Evolutionary conservation across 164 flowering plant species (phyloP).

Genomic region (Warburgia ugandensis): DNA sequence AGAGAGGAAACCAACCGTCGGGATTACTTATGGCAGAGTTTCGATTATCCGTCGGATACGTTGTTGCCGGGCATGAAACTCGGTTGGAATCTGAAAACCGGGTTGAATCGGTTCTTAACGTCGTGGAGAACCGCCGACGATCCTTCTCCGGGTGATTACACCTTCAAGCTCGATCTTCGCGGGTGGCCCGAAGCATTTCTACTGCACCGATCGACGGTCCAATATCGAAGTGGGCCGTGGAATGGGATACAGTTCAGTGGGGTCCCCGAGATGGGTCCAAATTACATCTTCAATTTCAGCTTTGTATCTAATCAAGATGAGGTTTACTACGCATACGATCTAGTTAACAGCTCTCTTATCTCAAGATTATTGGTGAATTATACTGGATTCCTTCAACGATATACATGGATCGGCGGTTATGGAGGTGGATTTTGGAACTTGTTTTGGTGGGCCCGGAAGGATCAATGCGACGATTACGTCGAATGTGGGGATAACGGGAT

Average conservation of each 20-base stretch:
- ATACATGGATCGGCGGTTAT: constrained; percentile 17
- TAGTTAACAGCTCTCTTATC: background rate
- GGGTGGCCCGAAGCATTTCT: background rate
- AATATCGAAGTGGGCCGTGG: constrained; percentile 8
- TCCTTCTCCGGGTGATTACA: constrained; percentile 23
- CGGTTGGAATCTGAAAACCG: constrained; percentile 28
- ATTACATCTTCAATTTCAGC: background rate
- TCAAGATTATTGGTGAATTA: constrained; percentile 7
- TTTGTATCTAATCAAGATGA: background rate
- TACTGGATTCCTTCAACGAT: constrained; percentile 3
- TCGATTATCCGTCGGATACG: constrained; percentile 36
- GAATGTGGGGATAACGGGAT: constrained; percentile 29
- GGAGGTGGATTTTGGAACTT: constrained; percentile 9
- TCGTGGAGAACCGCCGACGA: constrained; percentile 39
- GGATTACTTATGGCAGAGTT: too few relatives aligned
- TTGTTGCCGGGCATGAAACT: constrained; percentile 37
- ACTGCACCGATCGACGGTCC: background rate
- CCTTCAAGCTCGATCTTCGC: background rate
- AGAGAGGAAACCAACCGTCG: too few relatives aligned
- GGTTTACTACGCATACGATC: background rate
- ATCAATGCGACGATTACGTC: constrained; percentile 21
- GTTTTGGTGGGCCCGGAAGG: background rate
- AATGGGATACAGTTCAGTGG: constrained; percentile 2
- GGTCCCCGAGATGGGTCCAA: background rate
- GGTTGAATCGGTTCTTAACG: constrained; percentile 26